phyloP scores from a whole-genome alignment of 345 rosid species.

The Gossypium australe region DNA sequence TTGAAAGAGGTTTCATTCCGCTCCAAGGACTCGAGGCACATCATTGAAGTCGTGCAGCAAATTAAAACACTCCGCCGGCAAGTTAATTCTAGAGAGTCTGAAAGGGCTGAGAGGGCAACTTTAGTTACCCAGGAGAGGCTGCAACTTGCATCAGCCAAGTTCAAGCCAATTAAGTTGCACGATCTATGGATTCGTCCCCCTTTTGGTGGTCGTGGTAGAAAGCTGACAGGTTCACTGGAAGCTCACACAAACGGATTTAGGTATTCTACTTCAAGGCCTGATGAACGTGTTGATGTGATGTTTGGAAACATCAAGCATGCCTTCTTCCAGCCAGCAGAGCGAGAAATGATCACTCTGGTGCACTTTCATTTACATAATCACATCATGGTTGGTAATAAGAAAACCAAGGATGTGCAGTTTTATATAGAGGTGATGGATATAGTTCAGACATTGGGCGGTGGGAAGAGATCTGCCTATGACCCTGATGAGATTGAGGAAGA shows the following conservation, averaged over 20 bases:
- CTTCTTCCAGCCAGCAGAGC: conserved; percentile 52
- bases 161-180: conserved; percentile 40
- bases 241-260: conserved; percentile 42
- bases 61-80: conserved; percentile 43
- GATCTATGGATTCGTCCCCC: conserved; percentile 51
- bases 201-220: conserved; percentile 58
- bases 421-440: conserved; percentile 50
- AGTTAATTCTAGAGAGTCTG: conserved; percentile 44
- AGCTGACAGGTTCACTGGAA: conserved; percentile 41
- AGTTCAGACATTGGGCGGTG: conserved; percentile 49
- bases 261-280: conserved; percentile 46
- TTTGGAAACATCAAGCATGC: conserved; percentile 45
- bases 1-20: conserved; percentile 47
- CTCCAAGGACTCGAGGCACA: conserved; percentile 49
- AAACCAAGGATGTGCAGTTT: conserved; percentile 50
- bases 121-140: conserved; percentile 47
- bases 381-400: conserved; percentile 56
- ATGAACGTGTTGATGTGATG: conserved; percentile 46
- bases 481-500: conserved; percentile 61
- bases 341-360: conserved; percentile 47
- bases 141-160: conserved; percentile 32
- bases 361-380: conserved; percentile 53
- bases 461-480: conserved; percentile 50
- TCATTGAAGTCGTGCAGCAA: conserved; percentile 43
- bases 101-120: conserved; percentile 55